A percentile compares a stretch with the other conserved stretches of the same genome.
Conservation (phyloP, 805 yeast genomes). For the Ogataea thermomethanolica region DNA sequence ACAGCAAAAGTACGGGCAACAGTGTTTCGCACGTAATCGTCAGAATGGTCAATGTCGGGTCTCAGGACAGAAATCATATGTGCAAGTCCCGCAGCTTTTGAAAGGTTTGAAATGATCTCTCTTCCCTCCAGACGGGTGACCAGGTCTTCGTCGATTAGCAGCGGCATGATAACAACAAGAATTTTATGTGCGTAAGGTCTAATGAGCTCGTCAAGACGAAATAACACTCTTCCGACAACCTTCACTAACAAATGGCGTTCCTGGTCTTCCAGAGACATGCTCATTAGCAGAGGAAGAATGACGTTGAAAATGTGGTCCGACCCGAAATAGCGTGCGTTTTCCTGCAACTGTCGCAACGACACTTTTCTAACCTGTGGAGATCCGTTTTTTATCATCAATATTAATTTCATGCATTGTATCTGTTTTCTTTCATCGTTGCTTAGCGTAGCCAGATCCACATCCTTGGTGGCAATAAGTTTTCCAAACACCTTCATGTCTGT, state of each 20-base stretch:
- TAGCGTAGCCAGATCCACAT: conserved; percentile 33
- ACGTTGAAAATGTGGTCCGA: conserved; percentile 65
- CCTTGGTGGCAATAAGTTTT: conserved; percentile 41
- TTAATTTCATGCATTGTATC: conserved; percentile 54
- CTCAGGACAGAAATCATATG: conserved; percentile 75
- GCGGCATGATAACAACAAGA: conserved; percentile 70
- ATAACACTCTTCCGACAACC: conserved; percentile 64
- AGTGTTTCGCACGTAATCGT: conserved; percentile 73
- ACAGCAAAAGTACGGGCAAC: conserved; percentile 82
- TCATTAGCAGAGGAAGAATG: conserved; percentile 73
- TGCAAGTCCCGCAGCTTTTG: conserved; percentile 80
- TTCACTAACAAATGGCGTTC: conserved; percentile 83
- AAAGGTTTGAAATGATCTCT: conserved; percentile 68
- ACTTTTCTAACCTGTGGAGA: conserved; percentile 61
- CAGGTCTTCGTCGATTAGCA: conserved; percentile 74
- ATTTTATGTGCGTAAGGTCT: conserved; percentile 74
- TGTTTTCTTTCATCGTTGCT: conserved; percentile 56
- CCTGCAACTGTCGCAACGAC: conserved; percentile 65
- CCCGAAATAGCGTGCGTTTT: conserved; percentile 61
- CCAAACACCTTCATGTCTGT: conserved; percentile 73
- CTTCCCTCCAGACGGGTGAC: conserved; percentile 74
- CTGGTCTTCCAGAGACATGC: conserved; percentile 67
- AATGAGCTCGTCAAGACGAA: conserved; percentile 59
- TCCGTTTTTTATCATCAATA: conserved; percentile 78
- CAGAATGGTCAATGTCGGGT: conserved; percentile 78